Evolutionary conservation across 495 filamentous ascomycete species (phyloP).

Genomic region (Talaromyces wortmannii): DNA sequence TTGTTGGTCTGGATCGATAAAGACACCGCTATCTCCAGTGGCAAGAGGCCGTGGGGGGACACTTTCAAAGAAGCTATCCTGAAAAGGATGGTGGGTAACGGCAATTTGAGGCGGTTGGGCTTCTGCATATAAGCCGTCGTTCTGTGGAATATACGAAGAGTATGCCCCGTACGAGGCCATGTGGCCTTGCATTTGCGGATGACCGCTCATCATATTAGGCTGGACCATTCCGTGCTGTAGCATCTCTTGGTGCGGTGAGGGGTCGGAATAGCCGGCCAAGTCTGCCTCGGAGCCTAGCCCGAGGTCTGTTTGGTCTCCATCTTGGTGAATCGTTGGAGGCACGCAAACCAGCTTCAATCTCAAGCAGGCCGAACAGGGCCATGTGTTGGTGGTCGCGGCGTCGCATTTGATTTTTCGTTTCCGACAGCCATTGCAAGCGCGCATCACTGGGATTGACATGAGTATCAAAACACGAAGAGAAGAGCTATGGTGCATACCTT

Average conservation of each 20-base stretch:
- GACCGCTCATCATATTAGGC: conserved; percentile 18
- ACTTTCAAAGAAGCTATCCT: conserved; percentile 42
- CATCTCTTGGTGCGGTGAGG: conserved; percentile 16
- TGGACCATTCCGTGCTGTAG: conserved; percentile 25
- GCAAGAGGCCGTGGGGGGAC: conserved; percentile 45
- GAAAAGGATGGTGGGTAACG: conserved; percentile 34
- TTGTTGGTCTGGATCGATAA: conserved; percentile 53
- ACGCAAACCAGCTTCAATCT: conserved; percentile 90
- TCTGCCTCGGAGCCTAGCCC: conserved; percentile 19
- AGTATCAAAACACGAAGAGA: conserved; percentile 11
- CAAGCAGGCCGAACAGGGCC: conserved; percentile 93
- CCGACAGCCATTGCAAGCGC: conserved; percentile 94
- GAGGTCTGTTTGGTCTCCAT: conserved; percentile 58
- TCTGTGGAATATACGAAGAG: conserved; percentile 37
- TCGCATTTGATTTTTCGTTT: conserved; percentile 87
- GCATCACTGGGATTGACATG: conserved; percentile 67
- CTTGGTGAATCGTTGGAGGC: conserved; percentile 81
- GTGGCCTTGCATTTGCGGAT: conserved; percentile 15
- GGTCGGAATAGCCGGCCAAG: conserved; percentile 11
- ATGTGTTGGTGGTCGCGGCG: conserved; percentile 94
- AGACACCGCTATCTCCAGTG: conserved; percentile 25
- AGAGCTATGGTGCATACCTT: conserved; percentile 53
- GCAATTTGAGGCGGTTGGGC: conserved; percentile 51
- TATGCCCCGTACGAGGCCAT: conserved; percentile 30
- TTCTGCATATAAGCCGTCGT: conserved; percentile 72